Evolutionary conservation across 192 early-diverging fungal species (phyloP).

Genomic region (Podila epicladia): DNA sequence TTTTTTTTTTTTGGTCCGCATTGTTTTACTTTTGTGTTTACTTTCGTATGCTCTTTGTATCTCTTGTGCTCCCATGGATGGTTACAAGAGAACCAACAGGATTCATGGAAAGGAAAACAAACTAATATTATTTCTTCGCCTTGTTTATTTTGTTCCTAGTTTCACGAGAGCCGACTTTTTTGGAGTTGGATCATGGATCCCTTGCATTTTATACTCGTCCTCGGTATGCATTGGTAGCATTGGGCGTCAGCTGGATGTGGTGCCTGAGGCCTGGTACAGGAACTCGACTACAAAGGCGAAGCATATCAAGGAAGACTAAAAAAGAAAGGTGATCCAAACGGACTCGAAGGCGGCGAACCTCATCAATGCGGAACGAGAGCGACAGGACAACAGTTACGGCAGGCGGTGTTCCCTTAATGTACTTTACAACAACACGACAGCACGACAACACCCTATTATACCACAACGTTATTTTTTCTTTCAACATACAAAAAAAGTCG

Average conservation of each 20-base stretch:
- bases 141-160: constrained; percentile 36
- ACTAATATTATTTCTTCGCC: not conserved
- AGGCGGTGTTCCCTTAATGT: too few relatives aligned
- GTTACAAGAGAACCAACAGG: not conserved
- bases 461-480: too few relatives aligned
- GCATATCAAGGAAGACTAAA: constrained; percentile 37
- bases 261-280: constrained; percentile 54
- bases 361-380: too few relatives aligned
- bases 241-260: constrained; percentile 67
- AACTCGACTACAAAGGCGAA: not conserved
- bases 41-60: constrained; percentile 9
- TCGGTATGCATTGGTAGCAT: constrained; percentile 75
- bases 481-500: too few relatives aligned
- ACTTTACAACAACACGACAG: too few relatives aligned
- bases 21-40: not conserved
- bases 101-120: constrained; percentile 1
- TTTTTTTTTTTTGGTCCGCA: not conserved
- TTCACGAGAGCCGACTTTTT: constrained; percentile 77
- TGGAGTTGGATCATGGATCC: constrained; percentile 74
- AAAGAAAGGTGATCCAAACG: not conserved
- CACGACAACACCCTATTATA: too few relatives aligned
- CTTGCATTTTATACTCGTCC: constrained; percentile 60
- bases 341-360: too few relatives aligned
- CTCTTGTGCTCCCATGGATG: constrained; percentile 1
- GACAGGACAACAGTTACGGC: too few relatives aligned